Conservation (phyloP, 306 rosid species). For the Ormosia emarginata region DNA sequence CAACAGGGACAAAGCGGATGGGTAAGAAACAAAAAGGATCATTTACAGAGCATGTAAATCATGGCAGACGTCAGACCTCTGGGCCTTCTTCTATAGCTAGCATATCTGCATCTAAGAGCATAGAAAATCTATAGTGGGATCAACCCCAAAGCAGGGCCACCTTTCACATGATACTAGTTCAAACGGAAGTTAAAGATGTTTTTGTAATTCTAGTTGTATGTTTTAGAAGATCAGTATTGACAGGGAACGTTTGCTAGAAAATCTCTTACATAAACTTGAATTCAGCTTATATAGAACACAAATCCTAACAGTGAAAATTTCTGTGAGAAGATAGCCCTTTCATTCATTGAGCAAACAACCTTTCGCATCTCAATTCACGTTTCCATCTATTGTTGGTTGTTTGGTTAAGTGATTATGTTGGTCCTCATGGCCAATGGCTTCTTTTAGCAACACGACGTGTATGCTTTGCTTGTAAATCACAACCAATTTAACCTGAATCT, state of each 20-base stretch:
- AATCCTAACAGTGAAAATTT: neutral
- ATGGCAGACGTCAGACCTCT: neutral
- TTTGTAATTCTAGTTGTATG: neutral
- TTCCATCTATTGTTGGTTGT: neutral
- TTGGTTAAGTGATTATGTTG: neutral
- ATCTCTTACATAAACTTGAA: neutral
- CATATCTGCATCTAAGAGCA: constrained; percentile 14
- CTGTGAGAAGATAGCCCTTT: neutral
- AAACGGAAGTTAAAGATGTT: neutral
- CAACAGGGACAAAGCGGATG: neutral
- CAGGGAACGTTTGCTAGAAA: constrained; percentile 11
- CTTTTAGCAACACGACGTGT: neutral
- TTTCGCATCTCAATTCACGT: neutral
- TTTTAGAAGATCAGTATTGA: neutral
- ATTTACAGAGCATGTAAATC: constrained; percentile 15
- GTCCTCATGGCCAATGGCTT: neutral
- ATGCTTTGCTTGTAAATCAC: neutral
- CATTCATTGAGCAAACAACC: neutral
- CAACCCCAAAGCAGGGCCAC: neutral
- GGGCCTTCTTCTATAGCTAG: constrained; percentile 10
- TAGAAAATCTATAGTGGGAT: neutral
- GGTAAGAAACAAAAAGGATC: constrained; percentile 28
- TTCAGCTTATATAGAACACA: constrained; percentile 15
- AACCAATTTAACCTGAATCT: neutral
- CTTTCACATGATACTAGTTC: constrained; percentile 15